Percentiles rank a stretch among this genome's conserved stretches.
Evolutionary conservation across 768 basidiomycete genomes (phyloP).

Genomic region (Gloeopeniophorella convolvens): DNA sequence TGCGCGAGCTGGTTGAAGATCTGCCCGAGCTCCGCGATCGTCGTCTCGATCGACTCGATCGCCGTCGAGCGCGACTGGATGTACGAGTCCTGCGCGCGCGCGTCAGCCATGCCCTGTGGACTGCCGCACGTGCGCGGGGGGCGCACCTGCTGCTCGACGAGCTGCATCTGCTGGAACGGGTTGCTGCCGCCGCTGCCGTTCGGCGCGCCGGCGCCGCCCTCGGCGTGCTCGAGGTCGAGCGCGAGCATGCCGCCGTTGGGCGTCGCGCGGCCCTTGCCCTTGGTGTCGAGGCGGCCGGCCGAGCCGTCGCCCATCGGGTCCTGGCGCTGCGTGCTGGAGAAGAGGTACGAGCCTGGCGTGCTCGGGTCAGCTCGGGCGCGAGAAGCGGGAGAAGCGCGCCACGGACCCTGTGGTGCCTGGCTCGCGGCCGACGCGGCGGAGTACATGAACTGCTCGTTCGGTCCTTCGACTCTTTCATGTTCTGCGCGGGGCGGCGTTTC

Average conservation of each 20-base stretch:
- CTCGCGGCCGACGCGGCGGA: constrained; percentile 74
- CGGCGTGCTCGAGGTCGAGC: constrained; percentile 78
- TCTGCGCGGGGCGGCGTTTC: no score
- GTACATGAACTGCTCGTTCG: constrained; percentile 98
- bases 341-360: constrained; percentile 66
- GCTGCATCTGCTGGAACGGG: constrained; percentile 91
- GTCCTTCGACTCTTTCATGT: constrained; percentile 98
- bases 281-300: constrained; percentile 49
- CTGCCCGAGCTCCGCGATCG: constrained; percentile 96
- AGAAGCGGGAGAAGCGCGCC: background rate
- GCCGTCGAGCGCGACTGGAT: constrained; percentile 94
- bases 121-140: no score
- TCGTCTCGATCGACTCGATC: constrained; percentile 97
- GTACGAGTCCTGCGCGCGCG: constrained; percentile 67
- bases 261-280: constrained; percentile 64
- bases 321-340: constrained; percentile 50
- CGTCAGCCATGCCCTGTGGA: no score
- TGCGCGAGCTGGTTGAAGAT: constrained; percentile 95
- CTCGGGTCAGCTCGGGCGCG: constrained; percentile 17
- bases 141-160: constrained; percentile 90
- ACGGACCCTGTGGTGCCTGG: constrained; percentile 71
- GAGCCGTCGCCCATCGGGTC: constrained; percentile 81
- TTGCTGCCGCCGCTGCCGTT: constrained; percentile 50
- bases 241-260: constrained; percentile 78
- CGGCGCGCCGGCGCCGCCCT: constrained; percentile 48